phyloP scores from a whole-genome alignment of 2,329 filamentous ascomycete genomes.

The Aspergillus cejpii region DNA sequence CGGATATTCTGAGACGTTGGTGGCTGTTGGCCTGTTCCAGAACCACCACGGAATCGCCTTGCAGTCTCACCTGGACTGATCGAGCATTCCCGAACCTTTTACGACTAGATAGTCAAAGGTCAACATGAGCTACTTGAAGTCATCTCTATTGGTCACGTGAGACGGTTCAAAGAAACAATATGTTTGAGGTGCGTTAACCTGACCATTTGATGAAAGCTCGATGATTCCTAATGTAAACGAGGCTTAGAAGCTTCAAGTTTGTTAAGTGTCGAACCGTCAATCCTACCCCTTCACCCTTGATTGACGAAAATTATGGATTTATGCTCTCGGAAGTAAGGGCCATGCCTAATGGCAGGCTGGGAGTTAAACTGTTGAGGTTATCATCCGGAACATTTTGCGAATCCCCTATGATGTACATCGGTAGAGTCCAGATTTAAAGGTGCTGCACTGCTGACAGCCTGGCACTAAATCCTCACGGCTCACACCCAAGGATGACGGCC shows the following conservation, averaged over 20 bases:
- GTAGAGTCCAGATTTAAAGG: background rate
- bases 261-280: background rate
- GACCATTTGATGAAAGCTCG: background rate
- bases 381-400: too few species aligned
- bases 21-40: background rate
- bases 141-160: background rate
- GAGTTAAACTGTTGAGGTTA: too few species aligned
- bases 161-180: background rate
- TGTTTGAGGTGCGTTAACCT: background rate
- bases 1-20: background rate
- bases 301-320: too few species aligned
- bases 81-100: background rate
- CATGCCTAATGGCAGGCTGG: background rate
- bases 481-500: too few species aligned
- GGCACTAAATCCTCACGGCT: background rate
- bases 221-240: background rate
- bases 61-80: background rate
- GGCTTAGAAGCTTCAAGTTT: background rate
- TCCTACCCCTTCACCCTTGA: background rate
- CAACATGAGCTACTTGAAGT: background rate
- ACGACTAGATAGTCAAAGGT: too few species aligned
- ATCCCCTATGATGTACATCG: background rate
- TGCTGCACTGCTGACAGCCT: too few species aligned
- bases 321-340: background rate
- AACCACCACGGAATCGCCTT: background rate